These are phyloP conservation scores for Podaxis carcinomalis DNA, from an alignment of 768 basidiomycete species.

Conservation along the genomic window DNA sequence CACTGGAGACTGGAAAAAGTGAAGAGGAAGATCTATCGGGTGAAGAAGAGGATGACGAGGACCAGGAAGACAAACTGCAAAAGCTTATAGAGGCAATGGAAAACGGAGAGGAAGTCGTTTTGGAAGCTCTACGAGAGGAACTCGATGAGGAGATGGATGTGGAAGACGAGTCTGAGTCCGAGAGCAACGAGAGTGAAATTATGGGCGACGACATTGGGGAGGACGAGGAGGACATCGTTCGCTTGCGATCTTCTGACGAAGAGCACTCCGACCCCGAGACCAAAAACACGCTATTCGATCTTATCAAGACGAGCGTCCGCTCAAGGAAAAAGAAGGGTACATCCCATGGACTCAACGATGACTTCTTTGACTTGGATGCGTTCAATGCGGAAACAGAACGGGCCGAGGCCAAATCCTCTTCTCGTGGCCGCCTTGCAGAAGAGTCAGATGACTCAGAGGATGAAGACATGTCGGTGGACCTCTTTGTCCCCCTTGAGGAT, in stretches of 20 bases:
- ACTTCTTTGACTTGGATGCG: slow-evolving; percentile 81
- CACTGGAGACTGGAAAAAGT: slow-evolving; percentile 47
- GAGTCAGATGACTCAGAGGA: slow-evolving; percentile 47
- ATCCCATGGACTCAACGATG: slow-evolving; percentile 66
- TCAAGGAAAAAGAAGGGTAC: slow-evolving; percentile 22
- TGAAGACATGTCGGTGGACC: slow-evolving; percentile 54
- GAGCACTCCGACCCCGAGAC: slow-evolving; percentile 19
- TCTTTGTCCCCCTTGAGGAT: slow-evolving; percentile 60
- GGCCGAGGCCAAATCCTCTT: slow-evolving; percentile 61
- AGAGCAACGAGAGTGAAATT: slow-evolving; percentile 16
- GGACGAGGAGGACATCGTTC: slow-evolving; percentile 20
- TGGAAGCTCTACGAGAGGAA: slow-evolving; percentile 16
- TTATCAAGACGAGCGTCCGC: slow-evolving; percentile 20
- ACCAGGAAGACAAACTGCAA: slow-evolving; percentile 95
- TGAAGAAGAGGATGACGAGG: not conserved
- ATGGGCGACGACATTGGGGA: slow-evolving; percentile 11
- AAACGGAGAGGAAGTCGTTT: slow-evolving; percentile 76
- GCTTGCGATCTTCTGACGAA: slow-evolving; percentile 33
- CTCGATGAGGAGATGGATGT: slow-evolving; percentile 19
- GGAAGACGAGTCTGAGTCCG: slow-evolving; percentile 12
- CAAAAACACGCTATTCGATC: slow-evolving; percentile 24
- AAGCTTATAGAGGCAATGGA: slow-evolving; percentile 94
- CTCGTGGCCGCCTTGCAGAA: slow-evolving; percentile 54
- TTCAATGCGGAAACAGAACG: slow-evolving; percentile 88
- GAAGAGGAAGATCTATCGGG: slow-evolving; percentile 42